Conservation (phyloP, 371 early-diverging fungal species). For the Rhizopus microsporus region DNA sequence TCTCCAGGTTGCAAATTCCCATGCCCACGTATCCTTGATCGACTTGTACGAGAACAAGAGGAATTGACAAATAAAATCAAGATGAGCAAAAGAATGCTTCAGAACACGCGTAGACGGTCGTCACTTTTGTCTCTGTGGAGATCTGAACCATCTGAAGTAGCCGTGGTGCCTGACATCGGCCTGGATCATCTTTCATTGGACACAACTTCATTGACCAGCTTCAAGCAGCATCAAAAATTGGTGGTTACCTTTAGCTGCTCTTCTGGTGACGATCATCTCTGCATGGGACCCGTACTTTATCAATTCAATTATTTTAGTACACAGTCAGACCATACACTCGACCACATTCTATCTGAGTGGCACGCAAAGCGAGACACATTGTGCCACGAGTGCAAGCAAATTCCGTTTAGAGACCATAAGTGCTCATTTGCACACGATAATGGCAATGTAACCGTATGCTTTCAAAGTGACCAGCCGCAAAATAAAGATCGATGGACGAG, state of each 20-base stretch:
- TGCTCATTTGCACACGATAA: slow-evolving; percentile 60
- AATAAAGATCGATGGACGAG: slow-evolving; percentile 25
- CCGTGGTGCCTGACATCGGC: slow-evolving; percentile 47
- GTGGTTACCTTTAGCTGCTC: slow-evolving; percentile 54
- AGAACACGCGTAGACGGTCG: slow-evolving; percentile 8
- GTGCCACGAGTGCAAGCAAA: slow-evolving; percentile 40
- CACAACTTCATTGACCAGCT: slow-evolving; percentile 53
- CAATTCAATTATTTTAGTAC: slow-evolving; percentile 57
- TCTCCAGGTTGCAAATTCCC: slow-evolving; percentile 62
- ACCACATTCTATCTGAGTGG: slow-evolving; percentile 42
- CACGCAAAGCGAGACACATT: slow-evolving; percentile 3
- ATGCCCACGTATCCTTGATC: slow-evolving; percentile 55
- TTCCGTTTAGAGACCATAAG: slow-evolving; percentile 49
- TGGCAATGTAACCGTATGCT: slow-evolving; percentile 47
- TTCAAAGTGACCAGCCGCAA: slow-evolving; percentile 12
- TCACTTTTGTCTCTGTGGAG: slow-evolving; percentile 10
- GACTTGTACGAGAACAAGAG: slow-evolving; percentile 42
- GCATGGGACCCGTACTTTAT: slow-evolving; percentile 54
- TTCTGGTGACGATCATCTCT: slow-evolving; percentile 55
- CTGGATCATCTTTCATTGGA: slow-evolving; percentile 60
- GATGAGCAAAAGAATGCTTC: not conserved
- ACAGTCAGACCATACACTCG: slow-evolving; percentile 52
- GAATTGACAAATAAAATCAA: slow-evolving; percentile 9
- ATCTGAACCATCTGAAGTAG: not conserved
- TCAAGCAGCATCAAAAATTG: slow-evolving; percentile 61